Evolutionary conservation across 2,329 filamentous ascomycete species (phyloP), one percentile per base, ranked within the genome.

Genomic region (Xylariaceae sp.): DNA sequence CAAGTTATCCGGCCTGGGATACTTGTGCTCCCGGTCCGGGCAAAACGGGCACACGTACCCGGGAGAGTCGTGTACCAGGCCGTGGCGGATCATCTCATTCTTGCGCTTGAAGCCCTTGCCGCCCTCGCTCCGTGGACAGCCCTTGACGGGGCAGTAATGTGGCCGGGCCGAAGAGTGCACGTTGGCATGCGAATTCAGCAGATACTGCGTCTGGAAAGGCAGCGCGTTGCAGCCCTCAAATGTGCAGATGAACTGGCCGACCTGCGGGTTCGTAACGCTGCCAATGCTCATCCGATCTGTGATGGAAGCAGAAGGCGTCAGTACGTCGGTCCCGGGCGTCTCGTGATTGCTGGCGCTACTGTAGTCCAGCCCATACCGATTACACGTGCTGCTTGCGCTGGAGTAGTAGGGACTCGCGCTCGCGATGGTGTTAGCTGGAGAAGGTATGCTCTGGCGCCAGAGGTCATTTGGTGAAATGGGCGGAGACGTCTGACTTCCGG

Each of bases 41-140:
- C 92, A 98, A 55, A 95, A 96, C 0, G 92, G 92, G 57, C 92
- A 98, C 19, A 94, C 80, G 52, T 96, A 98, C 39, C 90, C 90
- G 1, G 92, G 92, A 6, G 87, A 94, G 45, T 88, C 82, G 53
- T 98, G 92, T 4, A 96, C 92, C 3, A 96, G 72, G 1, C 90
- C 89, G 52, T 83, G 78, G 18, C 78, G 62, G 29, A 82, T 82
- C 78, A 83, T 81, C 53, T 83, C 79, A 45, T 83, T 83, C 55
- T 82, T 83, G 37, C 79, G 67, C 56, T 83, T 83, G 56, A 83
- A 83, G 0, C 79, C 79, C 44, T 77, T 79, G 4, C 78, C 78
- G 2, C 72, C 70, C 51, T 78, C 72, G 31, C 70, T 72, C 32
- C 77, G 67, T n/a, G 75, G 64, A 46, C 78, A 83, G 1, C 70